A percentile compares a stretch with the other conserved stretches of the same genome.
Evolutionary conservation across 164 flowering plant species (phyloP).

Genomic region (Saururus chinensis): DNA sequence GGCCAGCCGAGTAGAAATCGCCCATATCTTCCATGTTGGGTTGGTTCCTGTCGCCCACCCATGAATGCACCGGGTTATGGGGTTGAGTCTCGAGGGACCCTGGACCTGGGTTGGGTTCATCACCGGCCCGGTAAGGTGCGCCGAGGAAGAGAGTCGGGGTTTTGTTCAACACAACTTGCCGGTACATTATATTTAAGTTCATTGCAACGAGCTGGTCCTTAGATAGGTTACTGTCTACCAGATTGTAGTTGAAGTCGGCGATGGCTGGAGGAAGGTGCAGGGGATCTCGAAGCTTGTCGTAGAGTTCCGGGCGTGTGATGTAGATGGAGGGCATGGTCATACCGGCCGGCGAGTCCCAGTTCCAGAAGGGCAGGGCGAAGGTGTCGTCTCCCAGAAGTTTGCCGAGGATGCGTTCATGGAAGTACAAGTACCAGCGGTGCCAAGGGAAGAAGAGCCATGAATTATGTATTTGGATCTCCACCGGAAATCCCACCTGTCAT

Average conservation of each 20-base stretch:
- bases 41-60: slow-evolving; percentile 26
- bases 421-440: slow-evolving; percentile 28
- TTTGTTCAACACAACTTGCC: slow-evolving; percentile 34
- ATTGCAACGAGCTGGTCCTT: slow-evolving; percentile 6
- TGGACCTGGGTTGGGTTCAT: slow-evolving; percentile 23
- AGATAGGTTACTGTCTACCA: slow-evolving; percentile 6
- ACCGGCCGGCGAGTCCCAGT: slow-evolving; percentile 31
- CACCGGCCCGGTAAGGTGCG: slow-evolving; percentile 30
- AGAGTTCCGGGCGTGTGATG: slow-evolving; percentile 12
- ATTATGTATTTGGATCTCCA: slow-evolving; percentile 22
- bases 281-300: slow-evolving; percentile 15
- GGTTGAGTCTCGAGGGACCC: slow-evolving; percentile 37
- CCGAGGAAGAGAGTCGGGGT: slow-evolving; percentile 35
- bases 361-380: slow-evolving; percentile 40
- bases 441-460: slow-evolving; percentile 38
- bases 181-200: slow-evolving; percentile 44
- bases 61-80: slow-evolving; percentile 30
- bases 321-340: slow-evolving; percentile 30
- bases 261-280: slow-evolving; percentile 28
- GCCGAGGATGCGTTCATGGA: slow-evolving; percentile 30
- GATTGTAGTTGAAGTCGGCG: slow-evolving; percentile 33
- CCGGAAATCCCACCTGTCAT: slow-evolving; percentile 16
- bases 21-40: slow-evolving; percentile 17
- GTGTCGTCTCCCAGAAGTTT: slow-evolving; percentile 26
- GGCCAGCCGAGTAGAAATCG: slow-evolving; percentile 14